phyloP scores from a whole-genome alignment of 2,329 filamentous ascomycete genomes.

The Pseudonectria foliicola region DNA sequence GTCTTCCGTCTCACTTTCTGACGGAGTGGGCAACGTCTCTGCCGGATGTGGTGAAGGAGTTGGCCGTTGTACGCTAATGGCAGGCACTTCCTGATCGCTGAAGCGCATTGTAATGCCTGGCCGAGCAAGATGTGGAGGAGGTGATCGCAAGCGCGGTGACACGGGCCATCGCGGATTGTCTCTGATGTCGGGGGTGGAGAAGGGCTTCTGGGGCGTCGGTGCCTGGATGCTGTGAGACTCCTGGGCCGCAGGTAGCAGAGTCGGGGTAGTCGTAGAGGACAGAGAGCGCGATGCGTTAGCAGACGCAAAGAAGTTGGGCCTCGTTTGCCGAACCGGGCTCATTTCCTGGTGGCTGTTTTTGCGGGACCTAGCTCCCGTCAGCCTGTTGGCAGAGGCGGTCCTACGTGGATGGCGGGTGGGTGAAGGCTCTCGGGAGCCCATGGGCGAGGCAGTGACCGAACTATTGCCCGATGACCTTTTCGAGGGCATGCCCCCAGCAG shows the following conservation, averaged over 20 bases:
- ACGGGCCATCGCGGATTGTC: conserved; percentile 66
- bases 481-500: conserved; percentile 23
- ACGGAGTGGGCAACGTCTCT: conserved; percentile 29
- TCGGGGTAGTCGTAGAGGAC: conserved; percentile 60
- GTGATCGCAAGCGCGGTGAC: conserved; percentile 70
- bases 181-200: conserved; percentile 40
- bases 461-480: conserved; percentile 31
- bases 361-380: conserved; percentile 46
- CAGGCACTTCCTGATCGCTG: conserved; percentile 43
- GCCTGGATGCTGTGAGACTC: conserved; percentile 55
- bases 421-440: conserved; percentile 40
- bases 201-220: conserved; percentile 57
- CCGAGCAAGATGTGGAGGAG: conserved; percentile 53
- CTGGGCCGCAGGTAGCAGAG: conserved; percentile 51
- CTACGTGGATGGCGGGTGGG: conserved; percentile 34
- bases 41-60: conserved; percentile 40
- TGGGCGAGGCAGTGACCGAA: conserved; percentile 30
- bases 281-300: conserved; percentile 60
- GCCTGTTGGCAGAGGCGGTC: conserved; percentile 28
- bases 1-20: conserved; percentile 50
- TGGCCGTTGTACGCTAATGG: conserved; percentile 46
- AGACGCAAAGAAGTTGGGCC: conserved; percentile 49
- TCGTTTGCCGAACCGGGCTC: conserved; percentile 51
- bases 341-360: conserved; percentile 59
- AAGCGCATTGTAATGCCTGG: conserved; percentile 38